Base-by-base conservation (phyloP, 2,329 filamentous ascomycete genomes). In the Pestalotiopsis sp. region DNA sequence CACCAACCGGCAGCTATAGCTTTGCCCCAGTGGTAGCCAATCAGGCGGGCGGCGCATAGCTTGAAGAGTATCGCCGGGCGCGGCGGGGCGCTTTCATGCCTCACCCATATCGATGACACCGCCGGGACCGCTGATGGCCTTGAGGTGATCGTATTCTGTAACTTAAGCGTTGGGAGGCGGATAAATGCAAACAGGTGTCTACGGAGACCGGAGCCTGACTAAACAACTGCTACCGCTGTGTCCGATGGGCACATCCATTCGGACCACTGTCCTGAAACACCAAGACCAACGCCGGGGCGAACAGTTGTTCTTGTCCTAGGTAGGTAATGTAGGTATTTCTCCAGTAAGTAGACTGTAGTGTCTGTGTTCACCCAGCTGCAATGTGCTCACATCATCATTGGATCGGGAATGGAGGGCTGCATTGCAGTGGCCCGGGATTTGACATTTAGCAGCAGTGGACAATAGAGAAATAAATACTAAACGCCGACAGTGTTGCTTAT, bases 21-120 rank as follows among this genome's bases (percentile, higher is more conserved):
- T 57, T n/a, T 27, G 23, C 14, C 9, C 23, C 20, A 49, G 45
- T n/a, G 27, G 17, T 12, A 61, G 52, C 65, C 65, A 66, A 66
- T 66, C 65, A 66, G 14, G 65, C 20, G 38, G 13, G 25, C 65
- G n/a, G 56, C 56, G 65, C 65, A 66, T 59, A 66, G 49, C 49
- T 38, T 59, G 25, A 31, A 38, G 65, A 38, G 65, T 52, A 58
- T 58, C 27, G 56, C 31, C 13, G 52, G 25, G 65, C 25, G 20
- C 36, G 38, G 31, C 36, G 39, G 38, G 61, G 56, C 31, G 13
- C n/a, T 23, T 39, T 20, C 20, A 65, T 65, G 62, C 62, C 14
- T 41, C 62, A 5, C n/a, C 41, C 41, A 41, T 39, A 56, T 57
- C 63, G 31, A 41, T 66, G 52, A 59, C 31, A 38, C 49, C 65